Conservation (phyloP, 306 rosid species). For the Medicago arabica region DNA sequence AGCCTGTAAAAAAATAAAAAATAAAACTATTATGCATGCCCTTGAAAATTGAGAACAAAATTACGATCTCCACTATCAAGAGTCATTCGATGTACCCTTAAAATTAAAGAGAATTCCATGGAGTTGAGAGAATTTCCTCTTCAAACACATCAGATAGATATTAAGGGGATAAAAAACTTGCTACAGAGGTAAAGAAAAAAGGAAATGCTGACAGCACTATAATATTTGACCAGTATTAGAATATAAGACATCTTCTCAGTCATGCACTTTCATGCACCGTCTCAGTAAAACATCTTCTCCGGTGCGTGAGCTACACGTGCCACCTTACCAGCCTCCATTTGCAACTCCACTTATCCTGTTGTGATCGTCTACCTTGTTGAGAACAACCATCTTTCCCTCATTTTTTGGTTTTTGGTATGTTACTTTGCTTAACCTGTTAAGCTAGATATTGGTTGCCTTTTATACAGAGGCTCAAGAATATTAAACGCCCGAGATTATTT, state of each 20-base stretch:
- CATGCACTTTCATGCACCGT: neutral
- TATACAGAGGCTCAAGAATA: neutral
- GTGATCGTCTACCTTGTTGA: neutral
- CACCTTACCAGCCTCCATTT: neutral
- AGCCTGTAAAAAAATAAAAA: constrained; percentile 68
- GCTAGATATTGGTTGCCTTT: neutral
- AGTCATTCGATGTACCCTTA: constrained; percentile 9
- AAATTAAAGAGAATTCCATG: constrained; percentile 2
- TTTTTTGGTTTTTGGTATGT: constrained; percentile 4
- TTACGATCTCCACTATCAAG: constrained; percentile 8
- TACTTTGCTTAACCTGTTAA: constrained; percentile 4
- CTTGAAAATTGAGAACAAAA: constrained; percentile 1
- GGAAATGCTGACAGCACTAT: neutral
- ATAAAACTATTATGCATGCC: constrained; percentile 1
- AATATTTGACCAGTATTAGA: neutral
- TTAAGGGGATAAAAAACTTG: neutral
- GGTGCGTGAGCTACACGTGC: neutral
- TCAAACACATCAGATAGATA: neutral
- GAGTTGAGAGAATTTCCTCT: neutral
- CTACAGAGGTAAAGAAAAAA: constrained; percentile 13
- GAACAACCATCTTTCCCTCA: neutral
- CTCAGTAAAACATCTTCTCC: neutral
- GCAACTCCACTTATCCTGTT: neutral
- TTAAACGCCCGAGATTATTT: constrained; percentile 1
- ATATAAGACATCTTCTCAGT: neutral